Evolutionary conservation across 371 early-diverging fungal genomes (phyloP).

Genomic region (Mortierella sp.): DNA sequence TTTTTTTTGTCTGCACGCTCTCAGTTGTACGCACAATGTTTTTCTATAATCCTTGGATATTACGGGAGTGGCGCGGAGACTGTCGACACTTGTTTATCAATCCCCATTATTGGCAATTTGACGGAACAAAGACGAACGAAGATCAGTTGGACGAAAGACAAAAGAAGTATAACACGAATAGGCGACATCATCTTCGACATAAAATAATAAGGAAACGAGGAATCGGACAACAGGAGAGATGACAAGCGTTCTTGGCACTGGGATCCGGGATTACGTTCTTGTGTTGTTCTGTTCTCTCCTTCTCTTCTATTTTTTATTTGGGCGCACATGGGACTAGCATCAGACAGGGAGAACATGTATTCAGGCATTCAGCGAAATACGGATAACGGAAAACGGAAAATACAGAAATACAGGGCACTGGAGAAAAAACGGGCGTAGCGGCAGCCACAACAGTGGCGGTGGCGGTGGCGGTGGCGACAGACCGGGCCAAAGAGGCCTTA

Average conservation of each 20-base stretch:
- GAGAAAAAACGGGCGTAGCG: not conserved
- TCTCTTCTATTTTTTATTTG: not conserved
- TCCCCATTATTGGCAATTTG: not conserved
- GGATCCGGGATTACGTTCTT: not conserved
- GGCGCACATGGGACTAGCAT: conserved; percentile 9
- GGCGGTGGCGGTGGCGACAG: not conserved
- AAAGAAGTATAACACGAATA: not conserved
- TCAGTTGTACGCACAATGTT: not conserved
- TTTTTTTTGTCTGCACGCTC: not conserved
- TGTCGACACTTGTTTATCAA: not conserved
- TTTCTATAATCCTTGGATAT: not conserved
- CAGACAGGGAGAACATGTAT: not conserved
- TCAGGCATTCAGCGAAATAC: not conserved
- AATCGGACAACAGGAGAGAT: conserved; percentile 2
- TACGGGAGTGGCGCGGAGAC: not conserved
- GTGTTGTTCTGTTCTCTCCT: not conserved
- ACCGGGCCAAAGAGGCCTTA: not conserved
- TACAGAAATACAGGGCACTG: not conserved
- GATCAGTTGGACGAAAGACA: not conserved
- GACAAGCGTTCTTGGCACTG: not conserved
- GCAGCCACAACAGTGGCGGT: not conserved
- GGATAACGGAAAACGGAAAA: not conserved
- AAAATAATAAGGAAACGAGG: not conserved
- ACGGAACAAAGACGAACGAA: not conserved
- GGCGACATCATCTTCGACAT: not conserved